Conservation (phyloP, 208 protist species). For the Crithidia sp. region DNA sequence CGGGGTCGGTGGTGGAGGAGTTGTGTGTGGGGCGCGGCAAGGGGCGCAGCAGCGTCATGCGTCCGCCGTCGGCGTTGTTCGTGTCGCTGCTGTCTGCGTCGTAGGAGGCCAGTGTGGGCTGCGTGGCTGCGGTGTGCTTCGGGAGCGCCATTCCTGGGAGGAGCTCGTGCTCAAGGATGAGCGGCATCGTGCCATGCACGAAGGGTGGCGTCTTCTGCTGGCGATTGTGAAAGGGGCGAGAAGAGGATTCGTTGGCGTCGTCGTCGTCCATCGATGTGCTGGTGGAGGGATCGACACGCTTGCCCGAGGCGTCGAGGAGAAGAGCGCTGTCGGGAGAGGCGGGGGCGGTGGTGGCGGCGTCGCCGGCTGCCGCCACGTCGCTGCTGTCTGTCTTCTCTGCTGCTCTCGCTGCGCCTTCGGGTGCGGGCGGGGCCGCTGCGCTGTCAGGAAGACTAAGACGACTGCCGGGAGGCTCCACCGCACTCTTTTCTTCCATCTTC, state of each 20-base stretch:
- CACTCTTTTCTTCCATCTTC: no score
- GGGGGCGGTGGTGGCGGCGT: neutral
- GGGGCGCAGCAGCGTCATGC: slow-evolving; percentile 26
- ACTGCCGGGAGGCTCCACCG: no score
- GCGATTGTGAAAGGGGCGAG: neutral
- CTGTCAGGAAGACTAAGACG: no score
- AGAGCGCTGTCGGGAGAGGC: neutral
- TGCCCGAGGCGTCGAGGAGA: neutral
- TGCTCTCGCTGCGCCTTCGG: neutral
- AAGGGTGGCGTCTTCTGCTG: neutral
- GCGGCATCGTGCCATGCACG: slow-evolving; percentile 2
- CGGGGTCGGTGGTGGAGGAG: slow-evolving; percentile 1
- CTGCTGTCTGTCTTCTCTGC: no score
- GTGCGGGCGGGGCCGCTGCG: no score
- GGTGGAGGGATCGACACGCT: neutral
- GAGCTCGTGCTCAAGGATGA: slow-evolving; percentile 6
- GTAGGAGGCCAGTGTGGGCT: slow-evolving; percentile 7
- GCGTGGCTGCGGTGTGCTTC: slow-evolving; percentile 5
- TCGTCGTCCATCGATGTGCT: slow-evolving; percentile 11
- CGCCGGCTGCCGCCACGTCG: neutral
- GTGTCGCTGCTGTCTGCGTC: neutral
- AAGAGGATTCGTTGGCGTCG: neutral
- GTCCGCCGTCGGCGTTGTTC: neutral
- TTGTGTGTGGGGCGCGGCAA: slow-evolving; percentile 7
- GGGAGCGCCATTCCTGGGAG: slow-evolving; percentile 14